These are phyloP conservation scores for Delonix regia DNA, from an alignment of 306 rosid species.

Conservation along the genomic window DNA sequence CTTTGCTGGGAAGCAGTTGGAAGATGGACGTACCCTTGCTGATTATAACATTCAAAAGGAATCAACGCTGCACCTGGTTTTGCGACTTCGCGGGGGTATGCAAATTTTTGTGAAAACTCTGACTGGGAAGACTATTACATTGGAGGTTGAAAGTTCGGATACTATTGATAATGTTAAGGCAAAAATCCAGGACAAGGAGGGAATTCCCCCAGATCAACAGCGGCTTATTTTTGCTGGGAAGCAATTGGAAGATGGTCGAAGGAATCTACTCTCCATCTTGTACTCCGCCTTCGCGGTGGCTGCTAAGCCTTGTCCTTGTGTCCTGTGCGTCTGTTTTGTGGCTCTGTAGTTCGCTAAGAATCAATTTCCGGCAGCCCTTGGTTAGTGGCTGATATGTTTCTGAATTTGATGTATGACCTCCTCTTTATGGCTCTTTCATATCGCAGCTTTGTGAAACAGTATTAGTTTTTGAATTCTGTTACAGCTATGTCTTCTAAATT, in stretches of 20 bases:
- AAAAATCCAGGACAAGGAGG: neutral
- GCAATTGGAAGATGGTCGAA: neutral
- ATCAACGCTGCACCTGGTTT: neutral
- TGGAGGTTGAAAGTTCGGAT: neutral
- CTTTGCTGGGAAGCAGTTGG: slow-evolving; percentile 18
- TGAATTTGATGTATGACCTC: neutral
- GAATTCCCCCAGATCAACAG: neutral
- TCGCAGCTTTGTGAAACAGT: neutral
- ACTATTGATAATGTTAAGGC: neutral
- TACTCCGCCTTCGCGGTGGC: slow-evolving; percentile 20
- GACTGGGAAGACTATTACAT: neutral
- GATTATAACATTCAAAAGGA: slow-evolving; percentile 40
- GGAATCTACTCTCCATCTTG: slow-evolving; percentile 9
- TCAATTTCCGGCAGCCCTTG: neutral
- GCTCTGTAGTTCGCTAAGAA: neutral
- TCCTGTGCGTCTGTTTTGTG: neutral
- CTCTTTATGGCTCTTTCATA: neutral
- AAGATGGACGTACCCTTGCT: slow-evolving; percentile 26
- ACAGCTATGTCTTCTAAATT: neutral
- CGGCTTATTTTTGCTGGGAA: neutral
- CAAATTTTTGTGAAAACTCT: neutral
- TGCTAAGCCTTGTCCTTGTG: neutral
- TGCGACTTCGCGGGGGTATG: neutral
- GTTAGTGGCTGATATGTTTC: neutral
- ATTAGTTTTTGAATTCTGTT: neutral